phyloP scores from a whole-genome alignment of 176 grass and related monocot species.

The Phyllostachys edulis region DNA sequence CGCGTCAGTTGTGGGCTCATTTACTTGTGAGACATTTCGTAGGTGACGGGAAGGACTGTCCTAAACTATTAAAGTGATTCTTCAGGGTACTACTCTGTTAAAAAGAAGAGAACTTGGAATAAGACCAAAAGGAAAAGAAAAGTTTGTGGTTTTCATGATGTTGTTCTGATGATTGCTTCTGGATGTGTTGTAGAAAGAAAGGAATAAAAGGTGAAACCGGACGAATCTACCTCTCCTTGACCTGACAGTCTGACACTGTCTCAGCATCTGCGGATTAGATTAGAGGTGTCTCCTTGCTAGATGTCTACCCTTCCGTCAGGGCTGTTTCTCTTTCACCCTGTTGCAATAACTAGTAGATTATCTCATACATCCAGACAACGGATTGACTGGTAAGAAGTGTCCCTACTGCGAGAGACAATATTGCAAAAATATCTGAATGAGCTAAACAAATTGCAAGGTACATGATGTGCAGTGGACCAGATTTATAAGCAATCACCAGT shows the following conservation, averaged over 20 bases:
- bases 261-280: neutral
- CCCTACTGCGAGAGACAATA: neutral
- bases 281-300: neutral
- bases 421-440: neutral
- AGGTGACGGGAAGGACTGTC: too few relatives aligned
- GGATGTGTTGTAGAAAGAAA: too few relatives aligned
- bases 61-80: too few relatives aligned
- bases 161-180: too few relatives aligned
- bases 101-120: neutral
- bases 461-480: neutral
- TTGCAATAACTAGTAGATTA: neutral
- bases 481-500: neutral
- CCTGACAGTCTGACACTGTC: neutral
- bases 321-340: neutral
- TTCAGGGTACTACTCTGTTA: too few relatives aligned
- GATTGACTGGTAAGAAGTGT: neutral
- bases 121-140: neutral
- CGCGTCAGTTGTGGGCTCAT: too few relatives aligned
- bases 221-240: neutral
- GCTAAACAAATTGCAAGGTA: neutral
- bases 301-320: too few relatives aligned
- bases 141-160: neutral
- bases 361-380: too few relatives aligned
- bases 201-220: too few relatives aligned
- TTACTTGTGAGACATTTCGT: too few relatives aligned